Conservation (phyloP, 345 rosid species). For the Murraya koenigii region DNA sequence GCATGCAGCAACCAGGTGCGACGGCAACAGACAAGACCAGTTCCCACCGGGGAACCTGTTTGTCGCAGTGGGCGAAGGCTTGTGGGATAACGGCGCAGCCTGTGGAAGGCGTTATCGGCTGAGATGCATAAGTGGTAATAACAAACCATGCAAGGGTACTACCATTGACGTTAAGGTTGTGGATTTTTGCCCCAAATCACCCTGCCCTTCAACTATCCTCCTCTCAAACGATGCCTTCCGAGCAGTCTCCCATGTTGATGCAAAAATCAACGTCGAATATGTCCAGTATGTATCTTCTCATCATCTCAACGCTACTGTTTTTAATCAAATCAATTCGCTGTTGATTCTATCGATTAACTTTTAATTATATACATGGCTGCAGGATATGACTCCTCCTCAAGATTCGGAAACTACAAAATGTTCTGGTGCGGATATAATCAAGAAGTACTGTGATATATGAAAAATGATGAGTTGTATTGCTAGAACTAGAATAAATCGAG, state of each 20-base stretch:
- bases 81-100: constrained; percentile 42
- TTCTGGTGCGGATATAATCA: background rate
- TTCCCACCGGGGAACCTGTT: constrained; percentile 28
- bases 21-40: constrained; percentile 32
- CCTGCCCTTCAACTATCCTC: constrained; percentile 34
- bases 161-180: constrained; percentile 36
- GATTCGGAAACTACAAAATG: background rate
- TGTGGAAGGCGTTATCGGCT: constrained; percentile 29
- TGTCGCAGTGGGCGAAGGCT: constrained; percentile 28
- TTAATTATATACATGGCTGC: background rate
- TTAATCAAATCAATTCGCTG: background rate
- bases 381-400: background rate
- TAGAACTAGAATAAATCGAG: background rate
- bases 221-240: constrained; percentile 28
- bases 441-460: background rate
- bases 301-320: background rate
- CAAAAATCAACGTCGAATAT: constrained; percentile 34
- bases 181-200: constrained; percentile 29
- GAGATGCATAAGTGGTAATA: constrained; percentile 32
- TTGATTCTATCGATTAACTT: background rate
- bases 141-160: constrained; percentile 25
- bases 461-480: background rate
- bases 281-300: constrained; percentile 22
- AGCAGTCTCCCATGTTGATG: constrained; percentile 12
- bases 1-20: constrained; percentile 23